phyloP scores from a whole-genome alignment of 2,329 filamentous ascomycete species.

The Fusarium torreyae region DNA sequence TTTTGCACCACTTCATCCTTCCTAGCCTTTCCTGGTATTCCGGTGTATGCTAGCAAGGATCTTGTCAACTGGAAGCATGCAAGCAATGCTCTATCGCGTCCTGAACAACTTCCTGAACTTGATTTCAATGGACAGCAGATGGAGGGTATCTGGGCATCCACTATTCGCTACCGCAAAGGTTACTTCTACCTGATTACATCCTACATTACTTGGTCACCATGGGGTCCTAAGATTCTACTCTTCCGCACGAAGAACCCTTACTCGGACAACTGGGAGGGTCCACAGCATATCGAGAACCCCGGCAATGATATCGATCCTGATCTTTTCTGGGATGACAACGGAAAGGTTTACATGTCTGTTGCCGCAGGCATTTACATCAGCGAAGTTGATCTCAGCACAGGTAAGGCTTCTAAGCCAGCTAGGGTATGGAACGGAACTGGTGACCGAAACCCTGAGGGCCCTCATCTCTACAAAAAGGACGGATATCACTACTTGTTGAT shows the following conservation, averaged over 20 bases:
- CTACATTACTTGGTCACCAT: not conserved
- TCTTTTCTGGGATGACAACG: not conserved
- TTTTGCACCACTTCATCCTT: constrained; percentile 68
- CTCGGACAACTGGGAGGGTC: not conserved
- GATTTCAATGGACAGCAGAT: not conserved
- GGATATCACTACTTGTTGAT: constrained; percentile 66
- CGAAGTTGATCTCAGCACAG: not conserved
- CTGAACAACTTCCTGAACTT: constrained; percentile 58
- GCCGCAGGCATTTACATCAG: not conserved
- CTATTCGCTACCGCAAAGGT: not conserved
- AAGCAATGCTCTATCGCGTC: constrained; percentile 57
- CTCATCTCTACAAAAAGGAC: constrained; percentile 62
- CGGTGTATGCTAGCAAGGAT: constrained; percentile 66
- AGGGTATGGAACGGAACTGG: constrained; percentile 63
- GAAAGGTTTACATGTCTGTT: not conserved
- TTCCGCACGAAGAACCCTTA: not conserved
- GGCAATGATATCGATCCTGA: not conserved
- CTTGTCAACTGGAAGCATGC: constrained; percentile 63
- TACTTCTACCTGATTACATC: not conserved
- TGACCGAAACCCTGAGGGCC: constrained; percentile 53
- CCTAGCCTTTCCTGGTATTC: constrained; percentile 65
- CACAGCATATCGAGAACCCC: not conserved
- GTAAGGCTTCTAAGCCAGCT: constrained; percentile 10
- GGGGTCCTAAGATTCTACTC: not conserved
- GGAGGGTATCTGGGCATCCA: not conserved